A percentile compares a stretch with the other conserved stretches of the same genome.
phyloP scores from a whole-genome alignment of 2,329 filamentous ascomycete genomes.

The Fusarium aywerte region DNA sequence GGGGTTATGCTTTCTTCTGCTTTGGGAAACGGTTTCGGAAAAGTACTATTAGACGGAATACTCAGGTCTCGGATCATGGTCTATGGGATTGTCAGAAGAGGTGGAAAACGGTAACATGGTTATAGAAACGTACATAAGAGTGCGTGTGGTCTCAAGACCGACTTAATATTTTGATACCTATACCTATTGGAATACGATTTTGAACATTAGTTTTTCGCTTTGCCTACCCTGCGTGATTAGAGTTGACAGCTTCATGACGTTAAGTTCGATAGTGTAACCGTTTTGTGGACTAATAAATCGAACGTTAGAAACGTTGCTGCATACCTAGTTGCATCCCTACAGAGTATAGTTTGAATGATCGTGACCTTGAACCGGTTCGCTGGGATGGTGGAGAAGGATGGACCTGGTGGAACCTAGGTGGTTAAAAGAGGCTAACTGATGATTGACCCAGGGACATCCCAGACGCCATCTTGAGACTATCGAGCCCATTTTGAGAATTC shows the following conservation, averaged over 20 bases:
- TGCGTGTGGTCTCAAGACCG: constrained; percentile 38
- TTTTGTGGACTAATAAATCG: constrained; percentile 16
- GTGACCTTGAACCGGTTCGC: constrained; percentile 38
- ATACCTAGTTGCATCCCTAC: constrained; percentile 41
- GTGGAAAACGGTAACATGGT: constrained; percentile 36
- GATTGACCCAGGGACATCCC: constrained; percentile 14
- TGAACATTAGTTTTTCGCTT: constrained; percentile 6
- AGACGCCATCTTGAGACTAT: background rate
- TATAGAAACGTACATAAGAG: constrained; percentile 44
- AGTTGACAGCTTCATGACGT: background rate
- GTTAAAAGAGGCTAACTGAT: constrained; percentile 33
- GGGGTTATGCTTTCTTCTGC: constrained; percentile 41
- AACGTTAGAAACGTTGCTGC: constrained; percentile 19
- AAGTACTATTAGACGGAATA: constrained; percentile 43
- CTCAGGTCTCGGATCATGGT: constrained; percentile 35
- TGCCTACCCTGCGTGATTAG: background rate
- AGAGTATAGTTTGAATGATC: constrained; percentile 31
- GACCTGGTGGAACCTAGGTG: constrained; percentile 39
- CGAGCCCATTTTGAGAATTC: background rate
- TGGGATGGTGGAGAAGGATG: constrained; percentile 41
- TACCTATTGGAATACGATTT: constrained; percentile 16
- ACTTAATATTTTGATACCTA: constrained; percentile 37
- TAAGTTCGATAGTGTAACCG: constrained; percentile 10
- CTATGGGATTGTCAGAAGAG: constrained; percentile 38
- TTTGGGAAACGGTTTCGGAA: constrained; percentile 41